These are phyloP conservation scores for Solanum megistacrolobum DNA, from an alignment of 257 asterid species.

Conservation along the genomic window DNA sequence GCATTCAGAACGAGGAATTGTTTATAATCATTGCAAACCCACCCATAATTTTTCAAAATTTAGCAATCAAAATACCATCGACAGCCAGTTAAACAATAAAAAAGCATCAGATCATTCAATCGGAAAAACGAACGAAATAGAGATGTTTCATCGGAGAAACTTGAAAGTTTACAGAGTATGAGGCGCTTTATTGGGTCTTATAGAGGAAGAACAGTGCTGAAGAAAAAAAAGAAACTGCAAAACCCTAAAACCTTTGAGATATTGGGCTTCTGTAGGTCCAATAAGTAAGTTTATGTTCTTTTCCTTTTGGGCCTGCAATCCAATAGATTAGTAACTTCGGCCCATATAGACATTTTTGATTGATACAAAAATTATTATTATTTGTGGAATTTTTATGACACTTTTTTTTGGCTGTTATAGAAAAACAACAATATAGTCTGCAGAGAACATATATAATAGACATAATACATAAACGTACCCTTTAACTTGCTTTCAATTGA, in stretches of 20 bases:
- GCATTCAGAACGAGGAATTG: slow-evolving; percentile 75
- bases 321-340: background rate
- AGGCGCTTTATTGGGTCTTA: background rate
- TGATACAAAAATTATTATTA: too few relatives aligned
- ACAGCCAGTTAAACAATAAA: background rate
- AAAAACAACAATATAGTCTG: too few relatives aligned
- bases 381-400: too few relatives aligned
- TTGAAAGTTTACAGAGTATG: background rate
- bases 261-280: background rate
- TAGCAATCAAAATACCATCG: background rate
- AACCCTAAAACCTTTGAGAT: background rate
- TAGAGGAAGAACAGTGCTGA: background rate
- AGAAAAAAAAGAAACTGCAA: background rate
- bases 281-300: background rate
- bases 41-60: background rate
- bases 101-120: background rate
- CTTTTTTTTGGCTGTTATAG: too few relatives aligned
- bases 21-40: slow-evolving; percentile 54
- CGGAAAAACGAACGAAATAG: background rate
- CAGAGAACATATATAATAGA: too few relatives aligned
- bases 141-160: background rate
- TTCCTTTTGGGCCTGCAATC: background rate
- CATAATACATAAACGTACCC: too few relatives aligned
- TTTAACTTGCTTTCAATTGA: too few relatives aligned
- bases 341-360: background rate